A percentile compares a stretch with the other conserved stretches of the same genome.
phyloP scores from a whole-genome alignment of 2,329 filamentous ascomycete species.

The Westerdykella ornata region DNA sequence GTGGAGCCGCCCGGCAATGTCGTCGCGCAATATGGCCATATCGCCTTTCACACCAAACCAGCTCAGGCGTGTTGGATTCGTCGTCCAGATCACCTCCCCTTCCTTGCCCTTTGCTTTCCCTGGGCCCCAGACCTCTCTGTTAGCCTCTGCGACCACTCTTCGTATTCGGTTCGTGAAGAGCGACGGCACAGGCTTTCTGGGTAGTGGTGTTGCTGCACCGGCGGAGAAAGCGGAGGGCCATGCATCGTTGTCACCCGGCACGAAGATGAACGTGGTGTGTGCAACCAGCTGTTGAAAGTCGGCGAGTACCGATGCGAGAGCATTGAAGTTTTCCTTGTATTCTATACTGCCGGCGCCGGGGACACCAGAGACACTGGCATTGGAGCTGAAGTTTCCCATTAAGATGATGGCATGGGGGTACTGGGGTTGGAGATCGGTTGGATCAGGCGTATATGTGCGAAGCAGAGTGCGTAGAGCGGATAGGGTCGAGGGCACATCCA shows the following conservation, averaged over 20 bases:
- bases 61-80: conserved; percentile 73
- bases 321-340: conserved; percentile 95
- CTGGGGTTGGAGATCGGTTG: conserved; percentile 52
- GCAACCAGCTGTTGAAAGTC: conserved; percentile 79
- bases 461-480: conserved; percentile 77
- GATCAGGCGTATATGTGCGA: conserved; percentile 55
- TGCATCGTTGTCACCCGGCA: conserved; percentile 95
- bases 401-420: conserved; percentile 75
- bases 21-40: conserved; percentile 79
- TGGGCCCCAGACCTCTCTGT: conserved; percentile 55
- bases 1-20: conserved; percentile 71
- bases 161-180: conserved; percentile 85
- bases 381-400: conserved; percentile 71
- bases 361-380: conserved; percentile 54
- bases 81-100: conserved; percentile 79
- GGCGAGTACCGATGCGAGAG: conserved; percentile 70
- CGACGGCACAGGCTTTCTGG: conserved; percentile 68
- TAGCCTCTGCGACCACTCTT: conserved; percentile 71
- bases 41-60: conserved; percentile 87
- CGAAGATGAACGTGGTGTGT: conserved; percentile 78
- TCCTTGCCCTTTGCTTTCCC: conserved; percentile 42
- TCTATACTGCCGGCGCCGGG: conserved; percentile 78
- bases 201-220: conserved; percentile 64
- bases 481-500: conserved; percentile 76
- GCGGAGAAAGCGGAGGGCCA: conserved; percentile 83